phyloP scores from a whole-genome alignment of 768 basidiomycete genomes.

The Gautieria morchelliformis region DNA sequence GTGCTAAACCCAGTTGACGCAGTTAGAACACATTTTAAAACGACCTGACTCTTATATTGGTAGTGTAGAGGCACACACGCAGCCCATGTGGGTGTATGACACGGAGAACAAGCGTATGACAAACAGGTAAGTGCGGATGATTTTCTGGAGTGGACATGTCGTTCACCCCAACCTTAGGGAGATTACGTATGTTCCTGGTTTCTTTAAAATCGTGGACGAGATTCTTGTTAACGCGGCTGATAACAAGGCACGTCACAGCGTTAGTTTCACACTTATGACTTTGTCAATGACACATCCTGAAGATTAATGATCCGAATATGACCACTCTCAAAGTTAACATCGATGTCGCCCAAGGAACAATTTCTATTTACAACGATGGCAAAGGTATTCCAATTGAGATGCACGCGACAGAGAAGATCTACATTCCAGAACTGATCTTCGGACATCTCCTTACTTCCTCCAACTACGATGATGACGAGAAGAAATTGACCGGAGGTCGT shows the following conservation, averaged over 20 bases:
- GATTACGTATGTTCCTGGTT: conserved; percentile 84
- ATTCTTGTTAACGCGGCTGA: conserved; percentile 99
- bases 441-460: conserved; percentile 90
- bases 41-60: conserved; percentile 96
- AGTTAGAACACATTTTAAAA: conserved; percentile 89
- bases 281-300: background rate
- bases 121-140: conserved; percentile 49
- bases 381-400: conserved; percentile 95
- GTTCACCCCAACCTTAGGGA: conserved; percentile 17
- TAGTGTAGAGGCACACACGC: conserved; percentile 80
- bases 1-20: conserved; percentile 55
- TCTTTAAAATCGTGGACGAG: conserved; percentile 99
- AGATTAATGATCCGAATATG: conserved; percentile 93
- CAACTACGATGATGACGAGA: conserved; percentile 98
- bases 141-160: background rate
- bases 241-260: conserved; percentile 66
- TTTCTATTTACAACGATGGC: conserved; percentile 94
- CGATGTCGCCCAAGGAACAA: conserved; percentile 71
- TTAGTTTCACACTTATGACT: background rate
- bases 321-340: conserved; percentile 84
- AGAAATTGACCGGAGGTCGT: conserved; percentile 95
- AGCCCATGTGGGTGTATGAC: conserved; percentile 93
- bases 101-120: conserved; percentile 76
- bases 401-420: conserved; percentile 85
- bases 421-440: conserved; percentile 96